Conservation (phyloP, 306 rosid species). For the Acmispon strigosus region DNA sequence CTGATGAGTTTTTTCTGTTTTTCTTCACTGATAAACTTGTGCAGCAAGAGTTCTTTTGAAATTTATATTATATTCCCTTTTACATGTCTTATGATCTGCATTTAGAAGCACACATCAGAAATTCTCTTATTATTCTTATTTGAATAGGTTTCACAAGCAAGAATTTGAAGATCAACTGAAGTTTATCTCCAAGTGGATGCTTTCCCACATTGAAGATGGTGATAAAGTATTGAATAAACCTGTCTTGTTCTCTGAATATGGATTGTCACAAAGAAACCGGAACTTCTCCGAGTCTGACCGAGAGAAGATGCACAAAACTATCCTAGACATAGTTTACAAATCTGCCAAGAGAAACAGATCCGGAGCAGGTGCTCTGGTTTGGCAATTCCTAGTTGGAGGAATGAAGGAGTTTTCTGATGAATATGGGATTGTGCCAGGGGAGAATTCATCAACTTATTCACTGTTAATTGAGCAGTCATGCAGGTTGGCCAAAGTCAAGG, state of each 20-base stretch:
- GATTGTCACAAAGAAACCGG: slow-evolving; percentile 53
- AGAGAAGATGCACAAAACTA: slow-evolving; percentile 45
- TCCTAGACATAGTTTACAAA: slow-evolving; percentile 54
- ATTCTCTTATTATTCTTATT: background rate
- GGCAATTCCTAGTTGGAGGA: slow-evolving; percentile 84
- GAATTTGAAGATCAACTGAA: slow-evolving; percentile 61
- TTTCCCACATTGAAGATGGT: slow-evolving; percentile 95
- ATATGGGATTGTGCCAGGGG: slow-evolving; percentile 68
- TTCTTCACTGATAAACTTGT: slow-evolving; percentile 1
- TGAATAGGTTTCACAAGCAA: slow-evolving; percentile 59
- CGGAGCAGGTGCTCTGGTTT: slow-evolving; percentile 80
- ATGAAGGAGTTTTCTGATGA: slow-evolving; percentile 77
- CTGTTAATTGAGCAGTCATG: slow-evolving; percentile 63
- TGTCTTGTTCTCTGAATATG: slow-evolving; percentile 83
- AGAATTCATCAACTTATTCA: slow-evolving; percentile 39
- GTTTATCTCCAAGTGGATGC: slow-evolving; percentile 86
- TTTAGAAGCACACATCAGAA: background rate
- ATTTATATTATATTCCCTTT: background rate
- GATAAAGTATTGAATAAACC: slow-evolving; percentile 70
- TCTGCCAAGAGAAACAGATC: slow-evolving; percentile 69
- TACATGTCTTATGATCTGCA: background rate
- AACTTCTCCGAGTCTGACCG: slow-evolving; percentile 50
- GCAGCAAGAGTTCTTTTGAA: background rate
- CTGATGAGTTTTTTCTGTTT: background rate
- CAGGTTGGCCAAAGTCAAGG: slow-evolving; percentile 52